Base-by-base conservation (phyloP, 2,329 filamentous ascomycete genomes). In the Hypoxylon sp. region DNA sequence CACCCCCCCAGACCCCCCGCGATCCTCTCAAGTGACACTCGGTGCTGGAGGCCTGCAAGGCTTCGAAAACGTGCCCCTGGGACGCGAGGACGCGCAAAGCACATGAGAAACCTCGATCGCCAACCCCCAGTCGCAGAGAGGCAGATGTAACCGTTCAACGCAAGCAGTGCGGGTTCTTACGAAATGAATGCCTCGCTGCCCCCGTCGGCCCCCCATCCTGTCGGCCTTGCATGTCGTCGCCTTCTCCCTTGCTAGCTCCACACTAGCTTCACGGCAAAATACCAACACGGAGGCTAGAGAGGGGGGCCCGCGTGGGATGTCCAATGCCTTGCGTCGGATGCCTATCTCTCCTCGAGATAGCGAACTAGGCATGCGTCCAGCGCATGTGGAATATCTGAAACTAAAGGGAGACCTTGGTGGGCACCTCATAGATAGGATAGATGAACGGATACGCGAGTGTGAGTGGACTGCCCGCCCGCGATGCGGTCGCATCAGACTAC, bases 321-420 rank as follows among this genome's bases (percentile, higher is more conserved):
- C 38, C n/a, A 38, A 47, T 60, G 53, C 58, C 60, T 56, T 50
- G 49, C 41, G 45, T 55, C 47, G 53, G 37, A 29, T 51, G 60
- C 48, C 51, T 63, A 65, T 65, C 62, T 63, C 42, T 49, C 15
- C 48, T 40, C n/a, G n/a, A n/a, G 31, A 51, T 55, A 56, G n/a
- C 57, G 57, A 57, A 57, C n/a, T 50, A 64, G 59, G 48, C 56
- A 58, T 60, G 59, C 51, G 55, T 62, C 50, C 43, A 56, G 41
- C 62, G 59, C 56, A 56, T 63, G 60, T 54, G 58, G 60, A 59
- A 60, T 64, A 62, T 60, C 59, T 62, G 59, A 62, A 64, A 62
- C 53, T 60, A 50, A 47, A 53, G 9, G 52, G 42, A 57, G 35
- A 49, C 20, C 24, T 43, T 7, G 53, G 60, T 60, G 60, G 60